Evolutionary conservation across 2,329 filamentous ascomycete species (phyloP).

Genomic region (Penicillium sp.): DNA sequence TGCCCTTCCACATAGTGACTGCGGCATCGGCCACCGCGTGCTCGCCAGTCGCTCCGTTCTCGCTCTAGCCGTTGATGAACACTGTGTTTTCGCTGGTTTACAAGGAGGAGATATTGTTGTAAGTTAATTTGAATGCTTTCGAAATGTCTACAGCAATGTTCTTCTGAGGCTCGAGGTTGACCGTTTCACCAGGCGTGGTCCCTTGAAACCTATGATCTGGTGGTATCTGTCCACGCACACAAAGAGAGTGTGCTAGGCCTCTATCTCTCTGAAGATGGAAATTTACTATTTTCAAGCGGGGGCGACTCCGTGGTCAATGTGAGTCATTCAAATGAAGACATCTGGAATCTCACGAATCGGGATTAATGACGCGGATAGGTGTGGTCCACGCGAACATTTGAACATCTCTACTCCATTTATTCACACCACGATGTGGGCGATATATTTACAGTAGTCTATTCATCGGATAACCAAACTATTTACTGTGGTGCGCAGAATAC

Average conservation of each 20-base stretch:
- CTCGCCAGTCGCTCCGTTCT: slow-evolving; percentile 53
- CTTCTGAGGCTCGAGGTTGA: slow-evolving; percentile 8
- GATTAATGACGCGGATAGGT: slow-evolving; percentile 46
- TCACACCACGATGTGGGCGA: slow-evolving; percentile 93
- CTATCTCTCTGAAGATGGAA: slow-evolving; percentile 70
- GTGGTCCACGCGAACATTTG: slow-evolving; percentile 77
- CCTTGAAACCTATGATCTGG: slow-evolving; percentile 78
- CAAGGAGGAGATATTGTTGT: slow-evolving; percentile 89
- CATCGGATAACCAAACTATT: slow-evolving; percentile 70
- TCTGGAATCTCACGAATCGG: slow-evolving; percentile 4
- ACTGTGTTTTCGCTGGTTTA: slow-evolving; percentile 85
- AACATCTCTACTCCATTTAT: slow-evolving; percentile 82
- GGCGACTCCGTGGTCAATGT: slow-evolving; percentile 91
- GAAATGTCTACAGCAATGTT: background rate
- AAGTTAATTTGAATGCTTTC: slow-evolving; percentile 21
- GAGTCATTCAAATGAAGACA: slow-evolving; percentile 18
- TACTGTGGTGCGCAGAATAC: slow-evolving; percentile 95
- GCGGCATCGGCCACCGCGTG: slow-evolving; percentile 43
- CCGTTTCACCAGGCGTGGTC: slow-evolving; percentile 65
- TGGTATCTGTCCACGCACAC: slow-evolving; percentile 79
- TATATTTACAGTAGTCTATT: slow-evolving; percentile 93
- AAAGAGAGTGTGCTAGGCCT: slow-evolving; percentile 86
- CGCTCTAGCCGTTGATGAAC: slow-evolving; percentile 73
- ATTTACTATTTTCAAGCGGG: slow-evolving; percentile 83
- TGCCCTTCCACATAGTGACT: slow-evolving; percentile 28